Percentiles rank a stretch among this genome's conserved stretches.
phyloP scores from a whole-genome alignment of 2,329 filamentous ascomycete species.

The Pseudogymnoascus sp. region DNA sequence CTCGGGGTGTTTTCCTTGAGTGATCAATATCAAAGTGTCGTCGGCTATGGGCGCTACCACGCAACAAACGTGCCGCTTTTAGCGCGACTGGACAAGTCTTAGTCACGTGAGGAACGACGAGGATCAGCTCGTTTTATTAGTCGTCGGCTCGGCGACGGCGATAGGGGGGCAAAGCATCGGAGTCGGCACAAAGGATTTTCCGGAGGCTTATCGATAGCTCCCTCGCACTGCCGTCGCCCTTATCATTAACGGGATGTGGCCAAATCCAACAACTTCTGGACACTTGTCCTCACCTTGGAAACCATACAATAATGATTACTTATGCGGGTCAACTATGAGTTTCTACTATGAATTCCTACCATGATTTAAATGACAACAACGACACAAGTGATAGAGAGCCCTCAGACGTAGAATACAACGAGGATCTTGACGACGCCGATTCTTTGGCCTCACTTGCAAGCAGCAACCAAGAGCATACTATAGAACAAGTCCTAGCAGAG shows the following conservation, averaged over 20 bases:
- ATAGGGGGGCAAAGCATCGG: background rate
- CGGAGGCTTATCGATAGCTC: constrained; percentile 4
- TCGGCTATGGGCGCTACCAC: constrained; percentile 7
- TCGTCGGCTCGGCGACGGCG: background rate
- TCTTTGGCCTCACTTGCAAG: constrained; percentile 26
- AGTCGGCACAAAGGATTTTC: background rate
- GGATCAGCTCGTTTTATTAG: background rate
- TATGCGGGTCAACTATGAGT: constrained; percentile 4
- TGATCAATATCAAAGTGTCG: constrained; percentile 4
- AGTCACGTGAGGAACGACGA: background rate
- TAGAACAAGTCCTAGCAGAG: constrained; percentile 26
- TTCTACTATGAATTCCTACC: constrained; percentile 4
- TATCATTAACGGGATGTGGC: constrained; percentile 4
- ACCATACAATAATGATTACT: constrained; percentile 6
- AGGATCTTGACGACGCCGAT: constrained; percentile 17
- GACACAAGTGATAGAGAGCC: constrained; percentile 5
- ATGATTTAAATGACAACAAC: constrained; percentile 6
- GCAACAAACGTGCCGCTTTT: constrained; percentile 8
- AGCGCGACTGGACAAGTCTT: background rate
- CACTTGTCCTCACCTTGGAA: background rate
- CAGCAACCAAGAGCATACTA: constrained; percentile 25
- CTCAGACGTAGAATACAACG: constrained; percentile 7
- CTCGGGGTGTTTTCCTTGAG: background rate
- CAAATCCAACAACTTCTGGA: constrained; percentile 1
- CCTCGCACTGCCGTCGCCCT: background rate